phyloP scores from a whole-genome alignment of 495 filamentous ascomycete genomes.

The Trichoderma asperelloides region DNA sequence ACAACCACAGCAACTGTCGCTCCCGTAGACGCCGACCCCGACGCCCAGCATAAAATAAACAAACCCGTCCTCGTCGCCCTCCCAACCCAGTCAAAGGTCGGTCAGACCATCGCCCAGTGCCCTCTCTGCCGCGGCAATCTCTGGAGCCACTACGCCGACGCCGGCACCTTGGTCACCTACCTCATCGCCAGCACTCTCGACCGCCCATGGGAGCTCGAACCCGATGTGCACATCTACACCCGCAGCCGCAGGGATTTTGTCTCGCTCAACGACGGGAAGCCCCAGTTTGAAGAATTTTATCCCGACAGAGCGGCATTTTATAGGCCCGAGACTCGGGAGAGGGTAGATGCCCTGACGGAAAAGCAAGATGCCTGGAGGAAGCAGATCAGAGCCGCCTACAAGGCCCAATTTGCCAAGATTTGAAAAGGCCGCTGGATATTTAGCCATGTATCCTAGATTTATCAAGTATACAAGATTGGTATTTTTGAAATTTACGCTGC shows the following conservation, averaged over 20 bases:
- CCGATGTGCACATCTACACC: conserved; percentile 15
- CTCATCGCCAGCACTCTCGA: conserved; percentile 14
- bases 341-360: not conserved
- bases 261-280: conserved; percentile 5
- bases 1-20: not conserved
- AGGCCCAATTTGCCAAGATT: conserved; percentile 2
- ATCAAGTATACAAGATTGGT: no score
- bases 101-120: conserved; percentile 10
- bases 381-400: not conserved
- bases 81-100: conserved; percentile 8
- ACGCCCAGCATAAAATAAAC: no score
- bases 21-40: not conserved
- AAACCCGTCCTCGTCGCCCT: conserved; percentile 1
- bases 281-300: conserved; percentile 8
- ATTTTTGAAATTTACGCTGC: no score
- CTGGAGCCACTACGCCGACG: conserved; percentile 8
- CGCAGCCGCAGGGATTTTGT: conserved; percentile 9
- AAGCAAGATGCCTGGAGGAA: not conserved
- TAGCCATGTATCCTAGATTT: no score
- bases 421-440: not conserved
- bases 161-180: conserved; percentile 10
- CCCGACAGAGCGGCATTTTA: not conserved
- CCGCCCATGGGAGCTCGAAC: conserved; percentile 10
- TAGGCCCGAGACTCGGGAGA: not conserved
- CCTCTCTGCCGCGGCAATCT: conserved; percentile 9